Evolutionary conservation across 208 protist genomes (phyloP), one percentile per base, ranked within the genome.

Genomic region (Leishmania martiniquensis): DNA sequence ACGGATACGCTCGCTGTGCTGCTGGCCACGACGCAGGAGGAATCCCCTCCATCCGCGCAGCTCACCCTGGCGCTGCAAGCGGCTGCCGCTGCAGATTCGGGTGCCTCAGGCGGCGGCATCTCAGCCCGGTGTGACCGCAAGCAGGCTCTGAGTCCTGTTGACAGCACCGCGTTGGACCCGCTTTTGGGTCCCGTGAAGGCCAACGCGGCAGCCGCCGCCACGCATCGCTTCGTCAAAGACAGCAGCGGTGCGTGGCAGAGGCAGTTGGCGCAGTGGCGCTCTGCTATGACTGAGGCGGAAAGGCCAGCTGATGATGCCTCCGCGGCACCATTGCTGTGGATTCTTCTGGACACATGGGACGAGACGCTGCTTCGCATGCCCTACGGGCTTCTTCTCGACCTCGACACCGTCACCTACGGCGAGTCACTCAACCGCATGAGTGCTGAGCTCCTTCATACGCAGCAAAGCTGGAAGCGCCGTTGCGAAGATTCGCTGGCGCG

Each of bases 281-380:
- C 59, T 17, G 39, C 29, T 10, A 72, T 85, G 42, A 54, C 76
- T 4, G 44, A 68, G 6, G 71, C 81, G 59, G 76, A 86, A 70
- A 72, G 77, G 57, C 85, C 86, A 54, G 39, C 37, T 1, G n/a
- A 34, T 34, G 44, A 84, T 68, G 84, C 84, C 22, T 44, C 55
- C 5, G 79, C 69, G 10, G 75, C 78, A 45, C 83, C 89, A 57
- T 49, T 82, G 39, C 67, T 94, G 39, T 92, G 89, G 88, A 80
- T 95, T 39, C 29, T 95, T 22, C 80, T 93, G 57, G 89, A 89
- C 66, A 78, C 88, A 29, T 94, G 90, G 90, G 88, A 93, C 49
- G 89, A 95, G 72, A 77, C 74, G 52, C 66, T 97, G 59, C 85
- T 93, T 17, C 60, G 73, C 25, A 89, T 90, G 59, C 77, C 86